Evolutionary conservation across 2,329 filamentous ascomycete genomes (phyloP), one percentile per base, ranked within the genome.

Genomic region (Ophiosphaerella herpotricha): DNA sequence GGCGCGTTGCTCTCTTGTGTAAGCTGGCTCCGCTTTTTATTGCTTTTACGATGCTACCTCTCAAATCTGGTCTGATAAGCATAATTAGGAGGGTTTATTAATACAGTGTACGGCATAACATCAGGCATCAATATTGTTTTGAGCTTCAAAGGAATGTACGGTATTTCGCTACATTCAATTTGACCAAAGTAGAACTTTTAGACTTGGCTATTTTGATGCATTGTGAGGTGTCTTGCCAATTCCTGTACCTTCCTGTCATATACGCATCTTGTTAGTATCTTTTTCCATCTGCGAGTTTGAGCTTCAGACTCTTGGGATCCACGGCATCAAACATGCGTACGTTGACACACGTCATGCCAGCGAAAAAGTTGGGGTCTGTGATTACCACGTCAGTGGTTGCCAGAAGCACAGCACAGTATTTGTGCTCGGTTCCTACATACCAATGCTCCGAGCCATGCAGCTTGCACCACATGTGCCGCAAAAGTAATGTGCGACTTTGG

Each of bases 381-480:
- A 24, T 21, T 21, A 4, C 14, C 8, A 23, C 12, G 7, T 39
- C 23, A 24, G 16, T 39, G 5, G 14, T 39, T 24, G 21, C 11
- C 11, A 29, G 26, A 29, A 29, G 11, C 26, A 29, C 26, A 7
- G 6, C 26, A 29, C 6, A 29, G 26, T 29, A 32, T 3, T 21
- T 11, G 7, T 13, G 12, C 13, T 26, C 9, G 11, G 21, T 7
- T 13, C 3, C 14, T 13, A 39, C 23, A 16, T 36, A 36, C 41
- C 41, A 21, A 43, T 43, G 33, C 58, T 60, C 7, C 58, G 37
- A 6, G 58, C 55, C 38, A 64, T 59, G 31, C 64, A 58, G n/a
- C 52, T 60, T 21, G 55, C 61, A 8, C 67, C 67, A 39, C 68
- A 72, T 1, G 56, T 60, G 2, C 60, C 45, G 45, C 68, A 71